Percentiles rank a stretch among this genome's conserved stretches.
Evolutionary conservation across 2,329 filamentous ascomycete species (phyloP).

Genomic region (Chrysoporthe puriensis): DNA sequence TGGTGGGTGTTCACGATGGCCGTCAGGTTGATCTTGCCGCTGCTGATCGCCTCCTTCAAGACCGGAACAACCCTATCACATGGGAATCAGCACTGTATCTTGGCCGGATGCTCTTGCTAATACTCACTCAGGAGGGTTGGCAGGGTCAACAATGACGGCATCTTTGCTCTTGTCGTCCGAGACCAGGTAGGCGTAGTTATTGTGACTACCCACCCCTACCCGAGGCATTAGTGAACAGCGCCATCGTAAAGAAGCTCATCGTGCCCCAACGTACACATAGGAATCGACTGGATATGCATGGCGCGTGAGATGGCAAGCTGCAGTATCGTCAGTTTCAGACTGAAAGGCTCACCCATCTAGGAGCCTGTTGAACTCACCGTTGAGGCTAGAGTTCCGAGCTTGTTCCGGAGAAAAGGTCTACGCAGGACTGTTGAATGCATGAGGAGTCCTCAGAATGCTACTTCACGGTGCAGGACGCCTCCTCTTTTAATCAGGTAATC

Average conservation of each 20-base stretch:
- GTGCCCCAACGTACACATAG: constrained; percentile 72
- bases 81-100: background rate
- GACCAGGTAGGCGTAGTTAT: constrained; percentile 87
- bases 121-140: constrained; percentile 74
- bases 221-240: background rate
- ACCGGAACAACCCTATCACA: constrained; percentile 59
- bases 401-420: constrained; percentile 40
- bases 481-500: constrained; percentile 16
- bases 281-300: constrained; percentile 88
- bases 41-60: constrained; percentile 73
- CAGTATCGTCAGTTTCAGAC: constrained; percentile 12
- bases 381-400: constrained; percentile 36
- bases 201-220: constrained; percentile 73
- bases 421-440: constrained; percentile 50
- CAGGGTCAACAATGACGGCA: constrained; percentile 78
- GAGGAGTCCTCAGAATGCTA: constrained; percentile 19
- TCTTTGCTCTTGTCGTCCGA: constrained; percentile 79
- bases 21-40: constrained; percentile 77
- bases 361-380: constrained; percentile 35
- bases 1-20: constrained; percentile 97
- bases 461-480: constrained; percentile 9
- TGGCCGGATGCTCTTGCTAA: background rate
- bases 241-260: background rate
- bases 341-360: background rate
- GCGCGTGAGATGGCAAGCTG: constrained; percentile 47